Percentiles rank a stretch among this genome's conserved stretches.
These are phyloP conservation scores for Phytophthora hibernalis DNA, from an alignment of 352 stramenopile genomes.

Conservation along the genomic window DNA sequence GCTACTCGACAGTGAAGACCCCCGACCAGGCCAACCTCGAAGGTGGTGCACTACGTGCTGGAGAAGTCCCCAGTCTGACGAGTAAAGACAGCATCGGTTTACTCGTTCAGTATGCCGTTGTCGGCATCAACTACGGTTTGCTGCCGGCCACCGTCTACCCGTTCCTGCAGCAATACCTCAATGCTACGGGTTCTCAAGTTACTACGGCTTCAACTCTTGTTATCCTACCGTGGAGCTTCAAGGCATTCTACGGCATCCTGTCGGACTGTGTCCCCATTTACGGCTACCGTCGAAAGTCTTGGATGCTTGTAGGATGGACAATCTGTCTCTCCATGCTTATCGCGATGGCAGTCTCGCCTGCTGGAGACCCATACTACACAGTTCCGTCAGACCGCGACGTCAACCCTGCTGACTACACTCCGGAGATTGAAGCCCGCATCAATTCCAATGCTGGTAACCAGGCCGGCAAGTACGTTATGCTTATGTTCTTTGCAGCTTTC, in stretches of 20 bases:
- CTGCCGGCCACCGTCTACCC: constrained; percentile 47
- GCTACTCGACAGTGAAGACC: constrained; percentile 11
- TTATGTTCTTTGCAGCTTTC: constrained; percentile 58
- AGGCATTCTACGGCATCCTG: constrained; percentile 43
- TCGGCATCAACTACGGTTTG: constrained; percentile 42
- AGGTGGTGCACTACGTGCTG: constrained; percentile 41
- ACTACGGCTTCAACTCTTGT: constrained; percentile 44
- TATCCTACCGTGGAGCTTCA: constrained; percentile 68
- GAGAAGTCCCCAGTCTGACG: constrained; percentile 32
- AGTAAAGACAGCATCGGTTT: constrained; percentile 44
- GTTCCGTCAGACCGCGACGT: constrained; percentile 26
- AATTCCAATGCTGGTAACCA: constrained; percentile 26
- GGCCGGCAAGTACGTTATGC: constrained; percentile 44
- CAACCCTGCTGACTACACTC: constrained; percentile 21
- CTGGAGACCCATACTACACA: constrained; percentile 45
- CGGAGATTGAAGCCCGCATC: constrained; percentile 28
- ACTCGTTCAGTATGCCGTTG: constrained; percentile 45
- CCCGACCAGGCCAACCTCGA: constrained; percentile 16
- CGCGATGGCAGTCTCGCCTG: constrained; percentile 30
- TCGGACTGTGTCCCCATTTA: constrained; percentile 74
- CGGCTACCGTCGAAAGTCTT: constrained; percentile 28
- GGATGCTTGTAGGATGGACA: constrained; percentile 50
- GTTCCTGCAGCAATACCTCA: constrained; percentile 53
- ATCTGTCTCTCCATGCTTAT: constrained; percentile 38
- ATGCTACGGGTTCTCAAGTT: constrained; percentile 30